Evolutionary conservation across 2,329 filamentous ascomycete species (phyloP).

Genomic region (Leptographium galeiforme): DNA sequence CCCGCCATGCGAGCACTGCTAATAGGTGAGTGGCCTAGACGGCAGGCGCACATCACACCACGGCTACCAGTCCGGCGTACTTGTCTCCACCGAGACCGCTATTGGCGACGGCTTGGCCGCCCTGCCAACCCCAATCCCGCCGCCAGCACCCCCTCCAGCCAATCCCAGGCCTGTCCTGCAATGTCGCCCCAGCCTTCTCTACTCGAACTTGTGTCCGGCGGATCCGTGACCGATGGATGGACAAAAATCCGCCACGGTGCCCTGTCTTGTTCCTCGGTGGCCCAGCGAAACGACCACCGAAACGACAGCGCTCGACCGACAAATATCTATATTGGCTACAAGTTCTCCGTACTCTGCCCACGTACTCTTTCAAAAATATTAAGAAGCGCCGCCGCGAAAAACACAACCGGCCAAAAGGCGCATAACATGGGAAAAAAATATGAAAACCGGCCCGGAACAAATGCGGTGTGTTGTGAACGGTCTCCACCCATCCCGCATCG

Average conservation of each 20-base stretch:
- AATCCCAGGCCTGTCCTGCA: conserved; percentile 1
- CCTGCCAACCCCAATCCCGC: background rate
- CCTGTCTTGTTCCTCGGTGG: background rate
- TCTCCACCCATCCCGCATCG: background rate
- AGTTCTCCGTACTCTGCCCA: too few relatives aligned
- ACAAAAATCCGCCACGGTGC: background rate
- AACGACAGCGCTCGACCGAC: too few relatives aligned
- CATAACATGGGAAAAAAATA: background rate
- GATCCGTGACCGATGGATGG: conserved; percentile 7
- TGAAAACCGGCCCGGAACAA: background rate
- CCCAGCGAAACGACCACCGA: too few relatives aligned
- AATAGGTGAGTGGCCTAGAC: background rate
- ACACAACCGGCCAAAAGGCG: background rate
- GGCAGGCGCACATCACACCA: conserved; percentile 8
- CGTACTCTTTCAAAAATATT: too few relatives aligned
- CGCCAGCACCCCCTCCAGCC: background rate
- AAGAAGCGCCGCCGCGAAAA: too few relatives aligned
- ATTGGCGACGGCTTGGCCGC: background rate
- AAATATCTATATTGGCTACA: too few relatives aligned
- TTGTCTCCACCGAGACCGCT: background rate
- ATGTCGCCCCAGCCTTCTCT: conserved; percentile 2
- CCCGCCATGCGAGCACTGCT: background rate
- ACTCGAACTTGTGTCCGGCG: conserved; percentile 7
- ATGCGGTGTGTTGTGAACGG: background rate
- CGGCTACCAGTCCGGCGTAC: background rate